These are phyloP conservation scores for Microsporum ferrugineum DNA, from an alignment of 2,329 filamentous ascomycete species.

Conservation along the genomic window DNA sequence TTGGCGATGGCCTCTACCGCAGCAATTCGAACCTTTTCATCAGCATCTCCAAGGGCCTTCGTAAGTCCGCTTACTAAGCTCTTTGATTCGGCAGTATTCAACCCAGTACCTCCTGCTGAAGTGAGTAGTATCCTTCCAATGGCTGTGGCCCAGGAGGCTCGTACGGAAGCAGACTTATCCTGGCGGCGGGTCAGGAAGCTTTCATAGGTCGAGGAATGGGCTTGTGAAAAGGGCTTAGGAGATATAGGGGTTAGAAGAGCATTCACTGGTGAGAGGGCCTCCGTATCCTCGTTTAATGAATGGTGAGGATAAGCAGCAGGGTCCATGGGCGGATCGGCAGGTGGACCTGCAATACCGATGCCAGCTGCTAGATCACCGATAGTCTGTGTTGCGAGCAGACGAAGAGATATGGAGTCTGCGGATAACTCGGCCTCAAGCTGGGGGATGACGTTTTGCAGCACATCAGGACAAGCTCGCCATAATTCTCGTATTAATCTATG, in stretches of 20 bases:
- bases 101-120: constrained; percentile 76
- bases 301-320: constrained; percentile 70
- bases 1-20: constrained; percentile 74
- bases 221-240: constrained; percentile 78
- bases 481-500: constrained; percentile 82
- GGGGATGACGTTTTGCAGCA: constrained; percentile 85
- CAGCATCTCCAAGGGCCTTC: constrained; percentile 73
- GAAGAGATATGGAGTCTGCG: constrained; percentile 77
- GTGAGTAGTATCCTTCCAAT: constrained; percentile 82
- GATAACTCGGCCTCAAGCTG: constrained; percentile 86
- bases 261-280: constrained; percentile 42
- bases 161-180: constrained; percentile 73
- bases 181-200: constrained; percentile 74
- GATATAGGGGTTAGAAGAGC: constrained; percentile 73
- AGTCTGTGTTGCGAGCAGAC: constrained; percentile 81
- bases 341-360: constrained; percentile 81
- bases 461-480: constrained; percentile 80
- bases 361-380: constrained; percentile 90
- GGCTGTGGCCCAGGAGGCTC: constrained; percentile 74
- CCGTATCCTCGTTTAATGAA: constrained; percentile 34
- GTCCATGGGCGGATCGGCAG: constrained; percentile 59
- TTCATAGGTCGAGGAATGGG: constrained; percentile 66
- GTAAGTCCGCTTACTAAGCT: constrained; percentile 61
- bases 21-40: constrained; percentile 82
- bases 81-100: constrained; percentile 71